Conservation (phyloP, 805 yeast genomes). For the Kurtzmaniella fragi region DNA sequence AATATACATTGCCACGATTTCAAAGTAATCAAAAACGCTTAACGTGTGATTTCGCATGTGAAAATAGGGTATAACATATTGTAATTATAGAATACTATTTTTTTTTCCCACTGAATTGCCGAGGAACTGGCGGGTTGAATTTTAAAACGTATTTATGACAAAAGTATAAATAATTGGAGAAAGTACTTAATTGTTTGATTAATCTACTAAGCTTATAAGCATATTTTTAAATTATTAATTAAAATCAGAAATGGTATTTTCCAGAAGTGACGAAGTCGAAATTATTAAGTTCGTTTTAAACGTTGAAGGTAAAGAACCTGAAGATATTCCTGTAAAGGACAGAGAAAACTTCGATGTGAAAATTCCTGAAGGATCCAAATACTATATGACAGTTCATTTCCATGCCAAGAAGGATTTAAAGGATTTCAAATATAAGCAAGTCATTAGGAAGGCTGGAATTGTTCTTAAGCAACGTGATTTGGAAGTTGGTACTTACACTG, state of each 20-base stretch:
- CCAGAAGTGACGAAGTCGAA: constrained; percentile 27
- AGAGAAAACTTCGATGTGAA: constrained; percentile 21
- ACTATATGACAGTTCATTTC: constrained; percentile 27
- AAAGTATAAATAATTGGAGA: too few relatives aligned
- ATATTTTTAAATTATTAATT: not conserved
- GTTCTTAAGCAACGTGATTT: constrained; percentile 24
- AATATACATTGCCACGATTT: too few relatives aligned
- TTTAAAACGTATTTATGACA: too few relatives aligned
- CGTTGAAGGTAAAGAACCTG: constrained; percentile 24
- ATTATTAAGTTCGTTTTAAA: constrained; percentile 24
- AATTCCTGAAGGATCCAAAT: constrained; percentile 35
- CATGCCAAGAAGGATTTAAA: constrained; percentile 23
- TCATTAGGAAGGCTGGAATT: constrained; percentile 31
- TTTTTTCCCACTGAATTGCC: too few relatives aligned
- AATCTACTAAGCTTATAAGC: too few relatives aligned
- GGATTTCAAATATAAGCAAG: constrained; percentile 30
- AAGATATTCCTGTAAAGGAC: constrained; percentile 22
- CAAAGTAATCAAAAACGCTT: too few relatives aligned
- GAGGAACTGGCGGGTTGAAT: too few relatives aligned
- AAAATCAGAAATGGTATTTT: constrained; percentile 1
- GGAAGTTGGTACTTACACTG: constrained; percentile 18
- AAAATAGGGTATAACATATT: too few relatives aligned
- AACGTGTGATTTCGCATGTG: too few relatives aligned
- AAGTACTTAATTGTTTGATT: too few relatives aligned
- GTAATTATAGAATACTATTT: too few relatives aligned